phyloP scores from a whole-genome alignment of 805 yeast genomes.

The Kregervanrija pseudodelftensis region DNA sequence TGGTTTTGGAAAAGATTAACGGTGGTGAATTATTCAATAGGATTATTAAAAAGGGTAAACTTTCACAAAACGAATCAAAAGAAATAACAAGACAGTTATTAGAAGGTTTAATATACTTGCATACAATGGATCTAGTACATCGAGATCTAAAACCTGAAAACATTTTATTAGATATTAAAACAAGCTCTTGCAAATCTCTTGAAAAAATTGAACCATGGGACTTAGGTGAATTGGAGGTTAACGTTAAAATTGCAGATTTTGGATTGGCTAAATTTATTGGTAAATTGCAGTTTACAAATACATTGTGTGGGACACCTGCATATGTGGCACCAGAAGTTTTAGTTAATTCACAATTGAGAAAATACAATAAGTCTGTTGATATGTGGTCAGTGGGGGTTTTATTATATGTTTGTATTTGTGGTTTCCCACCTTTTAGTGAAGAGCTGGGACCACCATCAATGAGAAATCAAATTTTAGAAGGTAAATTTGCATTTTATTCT shows the following conservation, averaged over 20 bases:
- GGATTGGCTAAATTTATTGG: conserved; percentile 70
- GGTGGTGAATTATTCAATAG: conserved; percentile 74
- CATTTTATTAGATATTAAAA: conserved; percentile 49
- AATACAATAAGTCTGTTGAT: conserved; percentile 67
- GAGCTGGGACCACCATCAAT: conserved; percentile 74
- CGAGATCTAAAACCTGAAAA: conserved; percentile 95
- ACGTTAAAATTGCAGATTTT: conserved; percentile 75
- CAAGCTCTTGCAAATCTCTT: conserved; percentile 2
- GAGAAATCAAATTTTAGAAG: conserved; percentile 65
- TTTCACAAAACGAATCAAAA: conserved; percentile 56
- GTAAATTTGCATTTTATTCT: conserved; percentile 65
- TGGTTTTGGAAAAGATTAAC: conserved; percentile 66
- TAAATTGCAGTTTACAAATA: conserved; percentile 64
- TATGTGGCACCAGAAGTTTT: conserved; percentile 80
- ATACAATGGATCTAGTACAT: conserved; percentile 87
- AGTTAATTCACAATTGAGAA: conserved; percentile 40
- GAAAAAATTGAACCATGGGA: conserved; percentile 47
- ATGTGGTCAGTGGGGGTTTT: conserved; percentile 80
- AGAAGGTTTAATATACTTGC: conserved; percentile 75
- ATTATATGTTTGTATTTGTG: conserved; percentile 71
- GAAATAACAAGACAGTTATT: conserved; percentile 46
- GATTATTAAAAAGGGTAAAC: conserved; percentile 54
- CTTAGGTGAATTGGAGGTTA: conserved; percentile 48
- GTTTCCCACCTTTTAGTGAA: conserved; percentile 81
- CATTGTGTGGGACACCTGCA: conserved; percentile 82